These are phyloP conservation scores for Drechslera avenae DNA, from an alignment of 2,329 filamentous ascomycete species.

Conservation along the genomic window DNA sequence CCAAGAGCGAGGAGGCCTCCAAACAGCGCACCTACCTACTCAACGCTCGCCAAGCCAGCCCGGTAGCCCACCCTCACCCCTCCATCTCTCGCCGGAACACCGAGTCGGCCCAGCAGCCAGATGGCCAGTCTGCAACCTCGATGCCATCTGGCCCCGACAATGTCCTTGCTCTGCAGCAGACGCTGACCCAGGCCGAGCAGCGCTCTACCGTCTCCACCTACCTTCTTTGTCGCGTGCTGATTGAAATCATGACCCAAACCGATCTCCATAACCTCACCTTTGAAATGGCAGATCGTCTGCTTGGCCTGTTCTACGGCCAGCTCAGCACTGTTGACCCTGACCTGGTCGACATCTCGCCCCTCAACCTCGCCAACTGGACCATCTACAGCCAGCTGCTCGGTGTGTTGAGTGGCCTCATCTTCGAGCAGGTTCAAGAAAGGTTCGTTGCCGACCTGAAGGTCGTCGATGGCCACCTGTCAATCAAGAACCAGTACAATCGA, in stretches of 20 bases:
- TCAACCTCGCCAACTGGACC: conserved; percentile 94
- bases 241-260: conserved; percentile 93
- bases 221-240: conserved; percentile 88
- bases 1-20: conserved; percentile 83
- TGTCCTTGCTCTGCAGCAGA: conserved; percentile 64
- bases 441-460: conserved; percentile 82
- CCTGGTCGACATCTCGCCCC: conserved; percentile 73
- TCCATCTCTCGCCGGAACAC: conserved; percentile 46
- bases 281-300: conserved; percentile 92
- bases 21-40: conserved; percentile 40
- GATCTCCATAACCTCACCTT: conserved; percentile 79
- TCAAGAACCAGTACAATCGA: conserved; percentile 69
- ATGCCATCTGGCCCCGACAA: conserved; percentile 37
- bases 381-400: conserved; percentile 91
- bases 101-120: conserved; percentile 39
- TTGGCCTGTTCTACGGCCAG: conserved; percentile 96
- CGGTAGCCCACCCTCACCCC: conserved; percentile 27
- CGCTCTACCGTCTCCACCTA: conserved; percentile 95
- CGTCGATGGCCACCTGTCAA: conserved; percentile 74
- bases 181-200: conserved; percentile 79
- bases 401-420: conserved; percentile 95
- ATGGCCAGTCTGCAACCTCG: conserved; percentile 31
- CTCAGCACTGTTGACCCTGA: conserved; percentile 87
- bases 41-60: conserved; percentile 38
- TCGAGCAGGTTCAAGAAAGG: conserved; percentile 78